Conservation (phyloP, 371 early-diverging fungal genomes). For the Scutellospora calospora region DNA sequence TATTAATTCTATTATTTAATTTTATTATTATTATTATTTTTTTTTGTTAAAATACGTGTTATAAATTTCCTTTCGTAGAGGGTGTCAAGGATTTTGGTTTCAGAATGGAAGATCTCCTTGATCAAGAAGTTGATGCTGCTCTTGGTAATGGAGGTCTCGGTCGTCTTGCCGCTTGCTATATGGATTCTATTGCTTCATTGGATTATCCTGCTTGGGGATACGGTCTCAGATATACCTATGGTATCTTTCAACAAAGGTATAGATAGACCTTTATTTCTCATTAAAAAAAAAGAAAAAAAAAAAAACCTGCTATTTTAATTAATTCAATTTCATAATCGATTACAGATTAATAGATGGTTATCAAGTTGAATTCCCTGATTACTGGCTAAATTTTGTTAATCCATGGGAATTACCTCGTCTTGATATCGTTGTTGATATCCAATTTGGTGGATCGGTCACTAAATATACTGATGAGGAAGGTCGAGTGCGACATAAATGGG, state of each 20-base stretch:
- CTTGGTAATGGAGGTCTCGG: conserved; percentile 95
- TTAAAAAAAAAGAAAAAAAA: not conserved
- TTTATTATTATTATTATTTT: not conserved
- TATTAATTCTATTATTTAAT: not conserved
- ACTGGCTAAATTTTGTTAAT: conserved; percentile 87
- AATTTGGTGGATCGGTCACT: conserved; percentile 85
- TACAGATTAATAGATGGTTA: conserved; percentile 85
- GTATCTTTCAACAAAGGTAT: conserved; percentile 91
- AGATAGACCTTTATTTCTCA: not conserved
- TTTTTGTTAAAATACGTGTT: not conserved
- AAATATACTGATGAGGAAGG: conserved; percentile 69
- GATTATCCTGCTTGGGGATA: conserved; percentile 93
- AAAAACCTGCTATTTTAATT: too few species aligned
- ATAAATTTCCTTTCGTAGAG: conserved; percentile 44
- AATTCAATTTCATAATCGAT: not conserved
- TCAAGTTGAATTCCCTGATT: conserved; percentile 91
- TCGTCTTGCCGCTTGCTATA: conserved; percentile 90
- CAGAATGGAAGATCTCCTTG: conserved; percentile 85
- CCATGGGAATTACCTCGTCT: conserved; percentile 94
- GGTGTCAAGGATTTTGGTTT: conserved; percentile 81
- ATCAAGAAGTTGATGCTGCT: conserved; percentile 91
- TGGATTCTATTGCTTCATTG: conserved; percentile 89
- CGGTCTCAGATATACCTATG: conserved; percentile 90
- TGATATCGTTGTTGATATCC: conserved; percentile 85
- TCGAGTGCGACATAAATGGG: conserved; percentile 75